A percentile compares a stretch with the other conserved stretches of the same genome.
phyloP scores from a whole-genome alignment of 1,284 basidiomycete genomes.

The Pulchroboletus neoregius region DNA sequence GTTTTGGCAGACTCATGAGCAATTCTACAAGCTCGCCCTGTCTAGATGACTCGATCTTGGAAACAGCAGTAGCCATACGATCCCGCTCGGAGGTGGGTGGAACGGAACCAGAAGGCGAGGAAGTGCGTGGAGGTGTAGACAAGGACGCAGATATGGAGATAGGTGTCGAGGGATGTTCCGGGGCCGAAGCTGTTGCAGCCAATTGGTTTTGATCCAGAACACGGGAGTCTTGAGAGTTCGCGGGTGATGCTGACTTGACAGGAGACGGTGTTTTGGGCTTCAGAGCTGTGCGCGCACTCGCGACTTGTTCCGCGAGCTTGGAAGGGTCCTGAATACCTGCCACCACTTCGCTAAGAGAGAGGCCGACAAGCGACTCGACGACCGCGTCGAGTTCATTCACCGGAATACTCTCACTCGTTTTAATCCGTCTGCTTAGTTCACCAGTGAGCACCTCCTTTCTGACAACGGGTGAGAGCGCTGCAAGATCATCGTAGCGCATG shows the following conservation, averaged over 20 bases:
- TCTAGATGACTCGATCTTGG: slow-evolving; percentile 52
- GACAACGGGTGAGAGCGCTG: slow-evolving; percentile 75
- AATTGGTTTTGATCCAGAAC: slow-evolving; percentile 55
- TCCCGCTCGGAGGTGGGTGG: slow-evolving; percentile 70
- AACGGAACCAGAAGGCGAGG: slow-evolving; percentile 73
- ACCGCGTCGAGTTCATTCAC: slow-evolving; percentile 56
- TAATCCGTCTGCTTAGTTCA: slow-evolving; percentile 73
- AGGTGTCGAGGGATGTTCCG: slow-evolving; percentile 79
- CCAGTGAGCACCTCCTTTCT: slow-evolving; percentile 80
- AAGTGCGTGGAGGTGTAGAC: slow-evolving; percentile 74
- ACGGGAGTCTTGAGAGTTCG: slow-evolving; percentile 60
- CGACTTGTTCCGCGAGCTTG: slow-evolving; percentile 62
- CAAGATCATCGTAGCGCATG: slow-evolving; percentile 78
- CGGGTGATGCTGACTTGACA: slow-evolving; percentile 43
- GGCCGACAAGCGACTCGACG: slow-evolving; percentile 62
- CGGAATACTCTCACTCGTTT: slow-evolving; percentile 48
- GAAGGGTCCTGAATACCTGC: slow-evolving; percentile 66
- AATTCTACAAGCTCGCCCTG: slow-evolving; percentile 70
- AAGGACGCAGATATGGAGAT: slow-evolving; percentile 68
- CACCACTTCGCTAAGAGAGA: slow-evolving; percentile 73
- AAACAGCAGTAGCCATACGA: slow-evolving; percentile 65
- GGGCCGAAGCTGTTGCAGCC: slow-evolving; percentile 72
- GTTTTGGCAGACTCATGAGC: slow-evolving; percentile 79
- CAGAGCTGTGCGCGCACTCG: slow-evolving; percentile 41
- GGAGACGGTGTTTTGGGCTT: slow-evolving; percentile 44